phyloP scores from a whole-genome alignment of 192 early-diverging fungal species.

The Mortierella hygrophila region DNA sequence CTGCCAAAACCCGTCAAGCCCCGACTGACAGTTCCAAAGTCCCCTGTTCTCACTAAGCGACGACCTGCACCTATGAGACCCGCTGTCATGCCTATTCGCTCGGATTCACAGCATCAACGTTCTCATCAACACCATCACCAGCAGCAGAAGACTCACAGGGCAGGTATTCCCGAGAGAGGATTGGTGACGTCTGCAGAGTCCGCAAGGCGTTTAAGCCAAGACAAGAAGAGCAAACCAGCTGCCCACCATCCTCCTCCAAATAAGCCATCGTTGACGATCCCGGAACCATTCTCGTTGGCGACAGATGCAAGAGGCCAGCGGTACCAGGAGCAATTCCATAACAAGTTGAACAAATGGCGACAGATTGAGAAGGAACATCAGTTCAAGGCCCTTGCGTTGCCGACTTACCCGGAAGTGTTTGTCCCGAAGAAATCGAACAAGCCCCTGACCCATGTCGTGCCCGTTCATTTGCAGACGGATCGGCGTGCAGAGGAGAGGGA shows the following conservation, averaged over 20 bases:
- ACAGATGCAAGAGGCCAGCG: slow-evolving; percentile 64
- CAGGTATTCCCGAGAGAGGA: slow-evolving; percentile 27
- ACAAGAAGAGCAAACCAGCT: slow-evolving; percentile 9
- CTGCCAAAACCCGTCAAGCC: slow-evolving; percentile 29
- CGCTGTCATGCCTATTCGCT: slow-evolving; percentile 13
- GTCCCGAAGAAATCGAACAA: slow-evolving; percentile 66
- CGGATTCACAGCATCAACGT: neutral
- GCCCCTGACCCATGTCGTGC: slow-evolving; percentile 66
- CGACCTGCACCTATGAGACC: slow-evolving; percentile 23
- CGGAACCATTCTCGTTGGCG: slow-evolving; percentile 68
- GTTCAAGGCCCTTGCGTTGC: slow-evolving; percentile 70
- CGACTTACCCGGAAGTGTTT: slow-evolving; percentile 60
- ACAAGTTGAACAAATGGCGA: slow-evolving; percentile 57
- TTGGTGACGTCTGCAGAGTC: slow-evolving; percentile 45
- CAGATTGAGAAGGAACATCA: slow-evolving; percentile 47
- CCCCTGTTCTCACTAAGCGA: slow-evolving; percentile 29
- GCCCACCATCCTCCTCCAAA: neutral
- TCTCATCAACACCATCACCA: neutral
- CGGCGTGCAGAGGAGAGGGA: slow-evolving; percentile 68
- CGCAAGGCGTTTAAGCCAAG: slow-evolving; percentile 28
- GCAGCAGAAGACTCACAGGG: neutral
- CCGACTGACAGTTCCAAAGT: slow-evolving; percentile 34
- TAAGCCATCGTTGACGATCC: slow-evolving; percentile 60
- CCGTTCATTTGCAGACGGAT: slow-evolving; percentile 63
- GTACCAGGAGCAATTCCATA: slow-evolving; percentile 56